Evolutionary conservation across 2,329 filamentous ascomycete genomes (phyloP).

Genomic region (Alternaria triticina): DNA sequence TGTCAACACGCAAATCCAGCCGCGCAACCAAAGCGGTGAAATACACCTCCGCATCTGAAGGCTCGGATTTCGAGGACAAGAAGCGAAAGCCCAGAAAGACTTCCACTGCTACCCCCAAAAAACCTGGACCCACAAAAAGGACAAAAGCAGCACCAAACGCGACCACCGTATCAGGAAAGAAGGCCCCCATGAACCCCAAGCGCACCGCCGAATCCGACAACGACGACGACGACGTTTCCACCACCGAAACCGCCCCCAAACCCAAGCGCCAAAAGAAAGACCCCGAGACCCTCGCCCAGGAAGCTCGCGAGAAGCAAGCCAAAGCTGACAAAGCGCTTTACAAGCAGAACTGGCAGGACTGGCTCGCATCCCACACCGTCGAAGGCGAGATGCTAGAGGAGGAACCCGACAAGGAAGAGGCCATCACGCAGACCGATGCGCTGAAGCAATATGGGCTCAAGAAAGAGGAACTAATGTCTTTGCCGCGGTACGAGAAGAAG

Average conservation of each 20-base stretch:
- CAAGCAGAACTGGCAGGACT: slow-evolving; percentile 12
- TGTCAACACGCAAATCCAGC: slow-evolving; percentile 19
- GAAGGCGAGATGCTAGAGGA: slow-evolving; percentile 2
- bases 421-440: slow-evolving; percentile 21
- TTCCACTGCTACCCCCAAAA: background rate
- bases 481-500: slow-evolving; percentile 14
- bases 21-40: slow-evolving; percentile 20
- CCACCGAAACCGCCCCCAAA: background rate
- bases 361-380: background rate
- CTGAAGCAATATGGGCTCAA: slow-evolving; percentile 20
- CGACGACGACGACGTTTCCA: background rate
- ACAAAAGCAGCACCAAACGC: background rate
- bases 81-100: slow-evolving; percentile 14
- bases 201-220: background rate
- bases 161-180: background rate
- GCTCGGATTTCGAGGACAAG: slow-evolving; percentile 17
- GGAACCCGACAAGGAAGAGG: slow-evolving; percentile 6
- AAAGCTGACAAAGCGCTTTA: slow-evolving; percentile 5
- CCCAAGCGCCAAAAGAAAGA: slow-evolving; percentile 18
- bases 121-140: background rate
- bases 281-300: background rate
- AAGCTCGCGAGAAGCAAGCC: background rate
- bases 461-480: slow-evolving; percentile 7
- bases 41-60: slow-evolving; percentile 19
- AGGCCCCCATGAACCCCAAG: background rate